Percentiles rank a stretch among this genome's conserved stretches.
Evolutionary conservation across 192 early-diverging fungal species (phyloP).

Genomic region (Linnemannia hyalina): DNA sequence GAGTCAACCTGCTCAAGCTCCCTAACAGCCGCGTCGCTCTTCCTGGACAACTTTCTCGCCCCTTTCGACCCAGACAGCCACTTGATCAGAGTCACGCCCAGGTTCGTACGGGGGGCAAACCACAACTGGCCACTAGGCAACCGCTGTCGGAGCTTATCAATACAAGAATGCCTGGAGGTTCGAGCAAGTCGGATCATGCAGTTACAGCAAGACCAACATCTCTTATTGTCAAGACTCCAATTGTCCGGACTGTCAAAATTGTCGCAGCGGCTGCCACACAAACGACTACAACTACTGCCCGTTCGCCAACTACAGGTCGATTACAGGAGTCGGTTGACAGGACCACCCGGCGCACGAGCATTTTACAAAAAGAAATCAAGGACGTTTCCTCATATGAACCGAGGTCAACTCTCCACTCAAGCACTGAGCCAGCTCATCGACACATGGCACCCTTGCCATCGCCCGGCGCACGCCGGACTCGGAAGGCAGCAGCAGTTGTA

Average conservation of each 20-base stretch:
- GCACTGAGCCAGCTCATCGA: background rate
- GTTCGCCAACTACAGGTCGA: too few relatives aligned
- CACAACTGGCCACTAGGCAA: background rate
- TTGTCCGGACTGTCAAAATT: too few relatives aligned
- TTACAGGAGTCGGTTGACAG: too few relatives aligned
- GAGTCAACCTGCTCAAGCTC: slow-evolving; percentile 9
- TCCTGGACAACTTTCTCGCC: background rate
- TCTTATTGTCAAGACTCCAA: too few relatives aligned
- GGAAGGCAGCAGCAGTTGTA: background rate
- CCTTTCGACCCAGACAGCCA: background rate
- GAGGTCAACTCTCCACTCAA: background rate
- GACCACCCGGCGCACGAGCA: too few relatives aligned
- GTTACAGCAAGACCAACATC: too few relatives aligned
- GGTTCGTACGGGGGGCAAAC: background rate
- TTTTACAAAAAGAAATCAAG: background rate
- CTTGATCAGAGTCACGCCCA: background rate
- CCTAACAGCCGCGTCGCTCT: background rate
- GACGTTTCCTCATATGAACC: background rate
- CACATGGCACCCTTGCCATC: background rate
- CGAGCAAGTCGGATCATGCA: too few relatives aligned
- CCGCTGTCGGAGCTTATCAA: background rate
- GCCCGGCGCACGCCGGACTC: background rate
- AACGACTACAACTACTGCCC: too few relatives aligned
- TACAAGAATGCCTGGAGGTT: too few relatives aligned
- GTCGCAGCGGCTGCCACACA: too few relatives aligned